A percentile compares a stretch with the other conserved stretches of the same genome.
Evolutionary conservation across 139 green algal genomes (phyloP).

Genomic region (Tetradesmus obliquus): DNA sequence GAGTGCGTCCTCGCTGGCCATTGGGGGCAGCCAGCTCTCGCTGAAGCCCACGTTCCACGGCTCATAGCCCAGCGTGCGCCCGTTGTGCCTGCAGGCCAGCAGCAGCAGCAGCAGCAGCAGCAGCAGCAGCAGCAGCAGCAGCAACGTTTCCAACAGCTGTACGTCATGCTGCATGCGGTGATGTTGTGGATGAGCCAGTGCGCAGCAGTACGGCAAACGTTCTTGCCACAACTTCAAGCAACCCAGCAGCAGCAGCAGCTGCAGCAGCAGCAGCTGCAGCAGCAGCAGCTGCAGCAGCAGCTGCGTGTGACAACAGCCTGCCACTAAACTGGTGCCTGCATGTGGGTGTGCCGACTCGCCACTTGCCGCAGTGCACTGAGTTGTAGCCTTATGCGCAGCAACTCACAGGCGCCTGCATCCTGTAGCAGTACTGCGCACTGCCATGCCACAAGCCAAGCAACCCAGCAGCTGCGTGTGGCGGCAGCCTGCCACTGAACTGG

Average conservation of each 20-base stretch:
- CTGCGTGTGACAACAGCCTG: neutral
- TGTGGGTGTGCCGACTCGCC: neutral
- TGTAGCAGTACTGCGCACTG: no score
- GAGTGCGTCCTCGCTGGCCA: neutral
- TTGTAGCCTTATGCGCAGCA: neutral
- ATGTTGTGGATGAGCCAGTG: neutral
- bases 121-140: neutral
- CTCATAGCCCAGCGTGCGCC: constrained; percentile 9
- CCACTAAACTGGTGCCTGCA: neutral
- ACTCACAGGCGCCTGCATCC: no score
- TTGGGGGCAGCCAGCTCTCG: neutral
- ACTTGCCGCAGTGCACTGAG: neutral
- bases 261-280: no score
- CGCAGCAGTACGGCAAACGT: neutral
- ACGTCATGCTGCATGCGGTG: neutral
- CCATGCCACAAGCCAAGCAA: no score
- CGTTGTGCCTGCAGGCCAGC: neutral
- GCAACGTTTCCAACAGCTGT: neutral
- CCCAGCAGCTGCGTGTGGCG: neutral
- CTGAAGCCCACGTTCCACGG: constrained; percentile 17
- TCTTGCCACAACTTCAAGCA: neutral
- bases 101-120: neutral
- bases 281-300: neutral
- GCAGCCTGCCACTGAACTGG: neutral
- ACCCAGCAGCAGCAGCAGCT: neutral